These are phyloP conservation scores for Phaffomyces thermotolerans DNA, from an alignment of 805 yeast genomes.

Conservation along the genomic window DNA sequence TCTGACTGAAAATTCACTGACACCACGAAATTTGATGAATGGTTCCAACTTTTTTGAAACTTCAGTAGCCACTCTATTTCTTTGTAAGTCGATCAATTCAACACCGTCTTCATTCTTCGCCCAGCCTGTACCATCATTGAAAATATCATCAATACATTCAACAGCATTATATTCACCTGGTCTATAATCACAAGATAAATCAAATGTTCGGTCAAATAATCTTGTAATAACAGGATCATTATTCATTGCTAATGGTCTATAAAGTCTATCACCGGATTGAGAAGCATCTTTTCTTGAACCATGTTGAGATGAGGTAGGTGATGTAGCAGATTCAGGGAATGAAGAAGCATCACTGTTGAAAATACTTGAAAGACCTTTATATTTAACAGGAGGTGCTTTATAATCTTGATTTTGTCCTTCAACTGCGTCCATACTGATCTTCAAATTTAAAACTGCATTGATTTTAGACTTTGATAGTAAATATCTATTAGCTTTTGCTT, in stretches of 20 bases:
- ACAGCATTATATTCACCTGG: constrained; percentile 57
- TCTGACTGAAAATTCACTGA: constrained; percentile 1
- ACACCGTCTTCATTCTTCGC: constrained; percentile 40
- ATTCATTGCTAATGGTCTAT: constrained; percentile 13
- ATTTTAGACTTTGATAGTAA: constrained; percentile 72
- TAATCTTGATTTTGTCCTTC: constrained; percentile 38
- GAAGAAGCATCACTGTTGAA: constrained; percentile 15
- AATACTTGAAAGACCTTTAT: constrained; percentile 44
- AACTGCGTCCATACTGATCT: constrained; percentile 41
- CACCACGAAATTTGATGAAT: constrained; percentile 2
- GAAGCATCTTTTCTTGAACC: constrained; percentile 1
- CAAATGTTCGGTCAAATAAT: constrained; percentile 47
- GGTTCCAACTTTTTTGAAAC: background rate
- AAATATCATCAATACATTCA: constrained; percentile 68
- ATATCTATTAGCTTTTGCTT: constrained; percentile 44
- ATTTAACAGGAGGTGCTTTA: constrained; percentile 33
- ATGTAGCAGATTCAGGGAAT: constrained; percentile 9
- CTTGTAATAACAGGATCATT: constrained; percentile 44
- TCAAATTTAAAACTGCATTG: constrained; percentile 66
- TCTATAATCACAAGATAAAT: constrained; percentile 53
- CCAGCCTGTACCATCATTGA: constrained; percentile 68
- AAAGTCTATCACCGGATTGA: background rate
- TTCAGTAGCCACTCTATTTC: constrained; percentile 4
- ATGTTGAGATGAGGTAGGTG: constrained; percentile 3
- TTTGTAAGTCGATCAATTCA: constrained; percentile 31